phyloP scores from a whole-genome alignment of 768 basidiomycete species.

The Phlebiopsis flavidoalba region DNA sequence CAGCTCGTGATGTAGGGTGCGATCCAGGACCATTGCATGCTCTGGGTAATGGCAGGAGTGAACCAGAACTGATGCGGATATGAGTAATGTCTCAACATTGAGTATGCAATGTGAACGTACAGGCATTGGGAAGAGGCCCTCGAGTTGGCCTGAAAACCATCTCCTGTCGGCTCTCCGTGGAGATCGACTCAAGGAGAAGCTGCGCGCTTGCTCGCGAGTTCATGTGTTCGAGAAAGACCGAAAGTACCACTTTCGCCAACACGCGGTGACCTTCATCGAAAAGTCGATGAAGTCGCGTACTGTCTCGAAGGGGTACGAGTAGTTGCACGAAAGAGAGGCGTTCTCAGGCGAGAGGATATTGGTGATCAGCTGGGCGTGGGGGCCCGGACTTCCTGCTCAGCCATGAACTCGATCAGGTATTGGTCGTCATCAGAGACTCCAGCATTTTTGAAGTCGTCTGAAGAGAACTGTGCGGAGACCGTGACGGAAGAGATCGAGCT shows the following conservation, averaged over 20 bases:
- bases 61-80: conserved; percentile 34
- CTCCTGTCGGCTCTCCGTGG: conserved; percentile 61
- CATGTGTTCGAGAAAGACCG: conserved; percentile 62
- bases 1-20: conserved; percentile 48
- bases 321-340: conserved; percentile 48
- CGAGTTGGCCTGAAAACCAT: conserved; percentile 60
- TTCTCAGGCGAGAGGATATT: conserved; percentile 43
- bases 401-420: conserved; percentile 57
- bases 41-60: conserved; percentile 52
- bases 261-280: conserved; percentile 39
- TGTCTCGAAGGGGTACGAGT: conserved; percentile 48
- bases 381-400: conserved; percentile 59
- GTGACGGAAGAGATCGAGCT: conserved; percentile 54
- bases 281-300: conserved; percentile 59
- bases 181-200: conserved; percentile 51
- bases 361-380: conserved; percentile 48
- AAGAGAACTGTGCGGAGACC: conserved; percentile 50
- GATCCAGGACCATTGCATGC: conserved; percentile 59
- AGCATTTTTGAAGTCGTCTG: conserved; percentile 48
- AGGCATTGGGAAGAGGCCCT: conserved; percentile 58
- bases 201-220: conserved; percentile 49
- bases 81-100: neutral
- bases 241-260: conserved; percentile 56
- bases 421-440: conserved; percentile 50
- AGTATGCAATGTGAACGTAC: conserved; percentile 13